Conservation (phyloP, 1,139 yeast species). For the Zygotorulaspora mrakii region DNA sequence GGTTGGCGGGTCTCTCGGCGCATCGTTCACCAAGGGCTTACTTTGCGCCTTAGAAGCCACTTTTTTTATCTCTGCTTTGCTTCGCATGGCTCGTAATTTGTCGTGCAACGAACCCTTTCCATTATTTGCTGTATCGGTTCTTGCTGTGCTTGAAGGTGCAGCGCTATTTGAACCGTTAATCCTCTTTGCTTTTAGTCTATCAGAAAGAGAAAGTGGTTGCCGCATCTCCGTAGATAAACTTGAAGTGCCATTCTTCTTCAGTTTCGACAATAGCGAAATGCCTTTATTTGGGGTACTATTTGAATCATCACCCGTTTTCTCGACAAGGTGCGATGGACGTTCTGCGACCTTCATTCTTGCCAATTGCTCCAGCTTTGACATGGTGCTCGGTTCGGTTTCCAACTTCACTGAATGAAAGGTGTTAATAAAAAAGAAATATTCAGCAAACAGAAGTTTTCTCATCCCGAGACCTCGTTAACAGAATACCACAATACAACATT, state of each 20-base stretch:
- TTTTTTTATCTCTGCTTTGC: not conserved
- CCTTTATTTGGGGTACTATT: conserved; percentile 5
- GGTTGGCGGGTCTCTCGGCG: not conserved
- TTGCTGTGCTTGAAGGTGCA: not conserved
- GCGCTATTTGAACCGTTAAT: not conserved
- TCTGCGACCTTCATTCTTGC: conserved; percentile 23
- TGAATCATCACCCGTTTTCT: not conserved
- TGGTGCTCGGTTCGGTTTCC: conserved; percentile 11
- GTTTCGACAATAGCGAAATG: conserved; percentile 10
- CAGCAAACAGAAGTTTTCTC: conserved; percentile 4
- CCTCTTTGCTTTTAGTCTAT: conserved; percentile 6
- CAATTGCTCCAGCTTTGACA: conserved; percentile 26
- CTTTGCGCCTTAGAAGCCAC: not conserved
- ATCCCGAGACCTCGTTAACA: conserved; percentile 6
- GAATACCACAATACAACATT: conserved; percentile 8
- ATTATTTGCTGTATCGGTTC: not conserved
- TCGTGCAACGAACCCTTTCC: conserved; percentile 8
- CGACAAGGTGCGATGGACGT: conserved; percentile 2
- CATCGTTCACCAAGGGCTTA: not conserved
- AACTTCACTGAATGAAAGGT: conserved; percentile 12
- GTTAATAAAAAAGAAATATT: conserved; percentile 11
- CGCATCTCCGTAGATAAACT: conserved; percentile 3
- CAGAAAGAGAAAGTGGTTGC: conserved; percentile 7
- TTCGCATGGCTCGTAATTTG: conserved; percentile 12
- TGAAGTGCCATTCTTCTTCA: conserved; percentile 8